Evolutionary conservation across 495 filamentous ascomycete species (phyloP), one percentile per base, ranked within the genome.

Genomic region (Penicillium waksmanii): DNA sequence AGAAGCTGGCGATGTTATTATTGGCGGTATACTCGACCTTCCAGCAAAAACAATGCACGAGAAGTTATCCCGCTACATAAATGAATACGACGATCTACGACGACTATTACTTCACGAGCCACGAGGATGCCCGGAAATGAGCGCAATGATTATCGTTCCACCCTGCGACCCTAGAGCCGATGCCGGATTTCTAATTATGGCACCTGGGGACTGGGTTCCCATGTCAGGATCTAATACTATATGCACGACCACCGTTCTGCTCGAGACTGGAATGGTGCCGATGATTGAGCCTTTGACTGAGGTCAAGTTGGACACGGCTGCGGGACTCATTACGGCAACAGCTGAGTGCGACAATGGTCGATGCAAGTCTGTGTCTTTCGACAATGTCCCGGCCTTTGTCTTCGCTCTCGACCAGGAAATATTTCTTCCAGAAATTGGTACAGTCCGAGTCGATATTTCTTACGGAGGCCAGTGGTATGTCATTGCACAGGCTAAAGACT

Each of bases 161-260:
- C 72, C 72, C 6, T 75, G 70, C 46, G 63, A 74, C 42, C 71
- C 71, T 5, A 51, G 53, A 15, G 74, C 74, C 2, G 71, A 75
- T 58, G 69, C 69, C 8, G 74, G 74, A 1, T 75, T 77, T 58
- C 17, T 77, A 33, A 75, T 75, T 49, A 73, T 77, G 70, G 74
- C 75, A 53, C 71, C 67, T 53, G 67, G 75, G 12, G 72, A 77
- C 42, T 75, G 72, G 35, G 58, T 69, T 3, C 67, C 72, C 8
- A 77, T 77, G 74, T 75, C 72, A 0, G 74, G 74, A 5, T 65
- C 64, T 0, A 77, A 77, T 27, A 71, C 61, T 4, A 77, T 77
- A 40, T 71, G 62, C 46, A 73, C 71, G 3, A 57, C 69, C 17
- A 75, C 74, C 0, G 72, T 72, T 17, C 55, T 76, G n/a, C 40